Base-by-base conservation (phyloP, 768 basidiomycete species). In the Clavulina sp. region DNA sequence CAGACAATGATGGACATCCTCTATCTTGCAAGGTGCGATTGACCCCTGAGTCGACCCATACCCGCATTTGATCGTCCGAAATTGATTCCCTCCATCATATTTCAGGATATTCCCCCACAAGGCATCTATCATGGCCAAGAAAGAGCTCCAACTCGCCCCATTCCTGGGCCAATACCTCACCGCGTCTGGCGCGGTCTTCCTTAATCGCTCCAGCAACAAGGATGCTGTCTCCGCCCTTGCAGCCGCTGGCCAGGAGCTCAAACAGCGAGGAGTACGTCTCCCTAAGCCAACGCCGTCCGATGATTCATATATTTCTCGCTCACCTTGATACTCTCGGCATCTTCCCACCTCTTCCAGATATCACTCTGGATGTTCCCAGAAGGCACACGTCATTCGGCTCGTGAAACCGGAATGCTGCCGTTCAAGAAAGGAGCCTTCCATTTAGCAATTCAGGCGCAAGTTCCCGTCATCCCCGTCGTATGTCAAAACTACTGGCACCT, bases 391-490 rank as follows among this genome's bases (percentile, higher is more conserved):
- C 78, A 86, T 41, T 74, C 74, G 52, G 72, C 73, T 21, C 70
- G 79, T 55, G 66, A 71, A 30, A 74, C 82, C 5, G 73, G 75
- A 30, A 66, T 99, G 62, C 71, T 84, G 4, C 82, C 87, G 2
- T 81, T 99, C 71, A 99, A 99, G 73, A 99, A 96, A 65, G 95
- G 95, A 36, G 92, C 89, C 2, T 97, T 97, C 72, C 91, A 97
- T 63, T 74, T 96, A 48, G 95, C 95, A 28, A 73, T 97, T 24
- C 81, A 91, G 65, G 80, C 87, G 9, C 78, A 83, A 29, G 74
- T 97, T 43, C 93, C 95, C 4, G 81, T 99, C 60, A 75, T 86
- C 29, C 93, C 95, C 4, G 75, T 99, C 49, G 81, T 97, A 2
- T 78, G 79, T 49, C 89, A 97, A 69, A 96, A 96, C 64, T 99